Evolutionary conservation across 1,284 basidiomycete genomes (phyloP).

Genomic region (Thelephora terrestris): DNA sequence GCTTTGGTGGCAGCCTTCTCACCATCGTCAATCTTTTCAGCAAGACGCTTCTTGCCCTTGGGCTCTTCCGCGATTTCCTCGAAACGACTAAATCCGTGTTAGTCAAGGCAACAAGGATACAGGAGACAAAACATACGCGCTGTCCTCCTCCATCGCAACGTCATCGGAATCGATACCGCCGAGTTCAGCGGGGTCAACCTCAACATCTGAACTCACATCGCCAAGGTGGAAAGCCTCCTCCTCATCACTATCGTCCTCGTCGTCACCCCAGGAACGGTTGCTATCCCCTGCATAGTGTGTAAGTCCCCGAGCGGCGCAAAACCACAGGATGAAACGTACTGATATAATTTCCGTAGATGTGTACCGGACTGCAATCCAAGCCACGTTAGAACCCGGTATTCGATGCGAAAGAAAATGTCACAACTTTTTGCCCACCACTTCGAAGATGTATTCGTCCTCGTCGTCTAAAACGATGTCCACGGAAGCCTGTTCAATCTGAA

Average conservation of each 20-base stretch:
- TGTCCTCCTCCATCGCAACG: slow-evolving; percentile 43
- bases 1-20: slow-evolving; percentile 18
- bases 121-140: slow-evolving; percentile 27
- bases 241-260: slow-evolving; percentile 32
- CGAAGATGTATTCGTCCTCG: slow-evolving; percentile 61
- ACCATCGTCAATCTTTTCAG: slow-evolving; percentile 36
- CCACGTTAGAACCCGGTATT: slow-evolving; percentile 5
- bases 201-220: slow-evolving; percentile 72
- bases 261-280: no score
- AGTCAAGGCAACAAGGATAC: slow-evolving; percentile 1
- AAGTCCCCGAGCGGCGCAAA: neutral
- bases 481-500: slow-evolving; percentile 70
- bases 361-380: slow-evolving; percentile 48
- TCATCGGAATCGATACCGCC: no score
- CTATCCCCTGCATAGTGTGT: neutral
- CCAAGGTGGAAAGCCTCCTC: slow-evolving; percentile 53
- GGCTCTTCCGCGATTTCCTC: slow-evolving; percentile 29
- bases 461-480: slow-evolving; percentile 71
- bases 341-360: slow-evolving; percentile 89
- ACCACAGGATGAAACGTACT: slow-evolving; percentile 30
- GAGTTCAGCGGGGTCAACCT: slow-evolving; percentile 48
- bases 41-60: slow-evolving; percentile 46
- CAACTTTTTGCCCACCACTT: slow-evolving; percentile 80
- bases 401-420: slow-evolving; percentile 13
- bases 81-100: slow-evolving; percentile 42